Conservation (phyloP, 2,329 filamentous ascomycete species). For the Fusarium sp. region DNA sequence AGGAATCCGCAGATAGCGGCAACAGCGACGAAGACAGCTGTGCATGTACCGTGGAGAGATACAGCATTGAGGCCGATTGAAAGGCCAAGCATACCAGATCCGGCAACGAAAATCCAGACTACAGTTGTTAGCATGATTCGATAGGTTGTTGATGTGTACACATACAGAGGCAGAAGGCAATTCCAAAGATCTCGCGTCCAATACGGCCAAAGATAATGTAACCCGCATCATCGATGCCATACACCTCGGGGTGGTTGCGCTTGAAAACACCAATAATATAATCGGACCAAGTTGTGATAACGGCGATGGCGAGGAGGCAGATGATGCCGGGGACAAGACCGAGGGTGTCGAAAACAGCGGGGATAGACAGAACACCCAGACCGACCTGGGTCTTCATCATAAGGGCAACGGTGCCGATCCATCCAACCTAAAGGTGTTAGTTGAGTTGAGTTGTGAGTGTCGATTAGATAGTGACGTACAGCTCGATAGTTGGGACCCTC, state of each 20-base stretch:
- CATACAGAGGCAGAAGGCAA: conserved; percentile 51
- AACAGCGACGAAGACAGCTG: conserved; percentile 54
- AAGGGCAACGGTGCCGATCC: conserved; percentile 56
- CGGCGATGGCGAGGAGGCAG: conserved; percentile 53
- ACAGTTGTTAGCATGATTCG: neutral
- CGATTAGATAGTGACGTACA: conserved; percentile 29
- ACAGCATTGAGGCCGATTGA: conserved; percentile 55
- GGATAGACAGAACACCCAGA: conserved; percentile 60
- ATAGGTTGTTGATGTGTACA: accelerated
- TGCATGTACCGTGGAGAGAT: conserved; percentile 53
- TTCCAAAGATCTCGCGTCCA: conserved; percentile 56
- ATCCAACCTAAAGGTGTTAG: conserved; percentile 50
- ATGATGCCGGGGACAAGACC: conserved; percentile 61
- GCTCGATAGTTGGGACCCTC: conserved; percentile 47
- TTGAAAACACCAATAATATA: conserved; percentile 64
- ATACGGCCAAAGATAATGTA: conserved; percentile 58
- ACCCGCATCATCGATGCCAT: conserved; percentile 65
- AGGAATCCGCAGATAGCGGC: conserved; percentile 46
- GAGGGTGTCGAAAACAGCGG: conserved; percentile 56
- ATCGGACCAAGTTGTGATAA: conserved; percentile 61
- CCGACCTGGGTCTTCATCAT: conserved; percentile 62
- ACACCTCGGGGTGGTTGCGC: conserved; percentile 60
- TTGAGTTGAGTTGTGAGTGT: neutral
- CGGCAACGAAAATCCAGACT: conserved; percentile 35
- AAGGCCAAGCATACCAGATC: conserved; percentile 42